Evolutionary conservation across 257 asterid genomes (phyloP), one percentile per base, ranked within the genome.

Genomic region (Jaltomata sinuosa): DNA sequence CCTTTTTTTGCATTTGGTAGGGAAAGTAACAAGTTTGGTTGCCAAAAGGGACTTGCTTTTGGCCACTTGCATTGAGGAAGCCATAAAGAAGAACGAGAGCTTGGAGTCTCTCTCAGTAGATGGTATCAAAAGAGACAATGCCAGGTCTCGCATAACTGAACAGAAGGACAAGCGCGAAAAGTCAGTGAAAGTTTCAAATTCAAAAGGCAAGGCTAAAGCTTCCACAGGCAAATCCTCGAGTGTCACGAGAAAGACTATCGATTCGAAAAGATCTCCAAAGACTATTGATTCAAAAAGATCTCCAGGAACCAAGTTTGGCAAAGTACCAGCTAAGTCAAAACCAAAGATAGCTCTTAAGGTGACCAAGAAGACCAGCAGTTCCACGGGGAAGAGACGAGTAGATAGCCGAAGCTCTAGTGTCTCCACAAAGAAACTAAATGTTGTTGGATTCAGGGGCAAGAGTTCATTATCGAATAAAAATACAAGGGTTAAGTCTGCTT

Each of bases 391-490:
- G 89, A 94, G 83, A 87, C 89, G 67, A 34, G 45, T 84, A 1
- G 93, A 89, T 25, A 87, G 83, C 54, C 80, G 65, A 85, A 89
- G 82, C 57, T 83, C 88, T 16, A 85, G 85, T 52, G 79, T 81
- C n/a, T 88, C 97, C 79, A 68, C 89, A 14, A 65, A 92, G 40
- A 95, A 95, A 90, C 92, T 97, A 85, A 89, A 88, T 79, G 99
- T 97, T 36, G 98, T 94, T 65, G 99, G 98, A 85, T 97, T 97
- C 77, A 95, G 98, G 90, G 99, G 98, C 22, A 89, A 95, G 42
- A 94, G 96, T 83, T 90, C 94, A 3, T 69, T 40, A 2, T 86
- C 89, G 6, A 84, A 76, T 82, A 77, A 79, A 42, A 64, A 84
- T 3, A 80, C 64, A 83, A 80, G 49, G 71, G 88, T 76, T 72